A percentile compares a stretch with the other conserved stretches of the same genome.
These are phyloP conservation scores for Metschnikowia chrysomelidarum DNA, from an alignment of 805 yeast genomes.

Conservation along the genomic window DNA sequence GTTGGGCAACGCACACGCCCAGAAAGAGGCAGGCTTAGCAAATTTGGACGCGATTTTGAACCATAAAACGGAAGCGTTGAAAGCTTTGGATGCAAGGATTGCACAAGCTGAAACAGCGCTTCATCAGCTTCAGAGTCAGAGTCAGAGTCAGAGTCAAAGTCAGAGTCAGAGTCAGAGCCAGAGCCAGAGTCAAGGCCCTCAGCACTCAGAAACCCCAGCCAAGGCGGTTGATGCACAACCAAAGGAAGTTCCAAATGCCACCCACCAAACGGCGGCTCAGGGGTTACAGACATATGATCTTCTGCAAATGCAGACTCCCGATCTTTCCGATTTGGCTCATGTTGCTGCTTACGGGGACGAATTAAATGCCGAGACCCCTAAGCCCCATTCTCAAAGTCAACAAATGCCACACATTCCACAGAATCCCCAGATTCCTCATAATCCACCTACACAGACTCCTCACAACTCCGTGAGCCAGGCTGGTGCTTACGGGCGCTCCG, in stretches of 20 bases:
- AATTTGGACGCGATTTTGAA: constrained; percentile 12
- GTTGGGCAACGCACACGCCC: constrained; percentile 8
- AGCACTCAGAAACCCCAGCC: constrained; percentile 1
- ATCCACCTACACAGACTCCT: too few species aligned
- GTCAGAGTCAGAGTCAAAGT: not conserved
- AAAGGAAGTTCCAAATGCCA: not conserved
- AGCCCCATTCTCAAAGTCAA: constrained; percentile 1
- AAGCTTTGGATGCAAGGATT: constrained; percentile 5
- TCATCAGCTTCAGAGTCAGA: constrained; percentile 2
- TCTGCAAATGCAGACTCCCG: constrained; percentile 19
- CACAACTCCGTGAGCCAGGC: constrained; percentile 5
- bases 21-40: constrained; percentile 10
- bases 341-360: constrained; percentile 38
- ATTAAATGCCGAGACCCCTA: constrained; percentile 28
- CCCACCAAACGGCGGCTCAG: not conserved
- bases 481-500: not conserved
- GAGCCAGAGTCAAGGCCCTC: not conserved
- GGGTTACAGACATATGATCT: constrained; percentile 1
- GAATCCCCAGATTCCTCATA: too few species aligned
- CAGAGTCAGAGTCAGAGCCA: not conserved
- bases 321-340: constrained; percentile 36
- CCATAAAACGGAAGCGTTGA: constrained; percentile 9
- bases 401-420: constrained; percentile 1
- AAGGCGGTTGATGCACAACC: not conserved
- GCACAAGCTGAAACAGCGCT: constrained; percentile 3